Conservation (phyloP, 106 monocot genomes). For the Allium fistulosum region DNA sequence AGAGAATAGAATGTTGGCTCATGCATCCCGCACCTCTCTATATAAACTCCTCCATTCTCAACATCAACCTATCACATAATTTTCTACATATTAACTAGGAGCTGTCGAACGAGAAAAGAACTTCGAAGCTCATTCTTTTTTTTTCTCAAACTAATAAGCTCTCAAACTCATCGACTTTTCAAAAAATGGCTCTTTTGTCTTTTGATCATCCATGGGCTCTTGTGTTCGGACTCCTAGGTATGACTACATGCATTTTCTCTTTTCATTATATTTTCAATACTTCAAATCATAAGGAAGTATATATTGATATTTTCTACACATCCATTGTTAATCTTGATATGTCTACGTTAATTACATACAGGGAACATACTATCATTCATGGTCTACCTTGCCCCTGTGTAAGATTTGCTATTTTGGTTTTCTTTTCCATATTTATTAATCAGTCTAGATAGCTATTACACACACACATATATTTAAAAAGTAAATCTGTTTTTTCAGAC, state of each 20-base stretch:
- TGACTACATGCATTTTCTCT: not conserved
- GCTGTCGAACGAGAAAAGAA: not conserved
- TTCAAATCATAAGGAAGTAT: too few relatives aligned
- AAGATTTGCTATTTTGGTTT: constrained; percentile 2
- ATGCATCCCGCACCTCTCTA: constrained; percentile 6
- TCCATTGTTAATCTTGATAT: too few relatives aligned
- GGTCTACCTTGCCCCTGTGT: constrained; percentile 23
- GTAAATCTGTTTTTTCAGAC: constrained; percentile 11
- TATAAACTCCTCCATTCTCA: constrained; percentile 1
- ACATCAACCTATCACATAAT: not conserved
- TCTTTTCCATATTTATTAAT: not conserved
- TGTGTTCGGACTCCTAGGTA: constrained; percentile 8
- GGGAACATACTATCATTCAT: constrained; percentile 20
- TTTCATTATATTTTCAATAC: too few relatives aligned
- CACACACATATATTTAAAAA: too few relatives aligned
- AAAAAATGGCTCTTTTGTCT: constrained; percentile 4
- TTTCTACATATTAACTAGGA: not conserved
- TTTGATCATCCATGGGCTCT: constrained; percentile 10
- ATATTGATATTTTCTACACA: too few relatives aligned
- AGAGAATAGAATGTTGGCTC: constrained; percentile 7
- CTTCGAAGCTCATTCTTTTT: not conserved
- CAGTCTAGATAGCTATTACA: not conserved
- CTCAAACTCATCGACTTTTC: not conserved
- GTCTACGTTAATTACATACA: not conserved
- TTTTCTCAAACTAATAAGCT: not conserved